Conservation (phyloP, 106 monocot species). For the Dendrobium catenatum region DNA sequence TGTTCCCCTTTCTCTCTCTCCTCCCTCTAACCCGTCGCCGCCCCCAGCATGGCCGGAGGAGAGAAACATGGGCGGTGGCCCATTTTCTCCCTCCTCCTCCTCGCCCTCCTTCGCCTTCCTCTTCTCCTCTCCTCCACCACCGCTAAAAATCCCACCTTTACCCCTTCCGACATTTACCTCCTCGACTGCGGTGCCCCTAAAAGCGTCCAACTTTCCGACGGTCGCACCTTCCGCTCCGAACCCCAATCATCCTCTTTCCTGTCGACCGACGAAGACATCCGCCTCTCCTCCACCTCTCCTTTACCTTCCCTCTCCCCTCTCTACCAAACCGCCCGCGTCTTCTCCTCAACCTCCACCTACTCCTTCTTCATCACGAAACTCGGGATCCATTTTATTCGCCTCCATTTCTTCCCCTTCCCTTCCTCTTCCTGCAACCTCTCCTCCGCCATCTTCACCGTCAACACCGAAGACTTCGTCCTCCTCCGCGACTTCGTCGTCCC, state of each 20-base stretch:
- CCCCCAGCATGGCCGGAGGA: constrained; percentile 6
- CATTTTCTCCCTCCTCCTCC: constrained; percentile 14
- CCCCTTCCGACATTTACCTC: constrained; percentile 48
- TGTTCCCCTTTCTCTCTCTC: not conserved
- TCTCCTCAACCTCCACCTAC: constrained; percentile 53
- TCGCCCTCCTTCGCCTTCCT: not conserved
- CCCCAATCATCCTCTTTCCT: constrained; percentile 15
- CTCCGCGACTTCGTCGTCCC: constrained; percentile 53
- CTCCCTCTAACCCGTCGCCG: not conserved
- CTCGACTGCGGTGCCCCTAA: constrained; percentile 51
- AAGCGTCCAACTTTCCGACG: constrained; percentile 24
- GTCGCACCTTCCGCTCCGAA: not conserved
- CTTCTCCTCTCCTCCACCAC: not conserved
- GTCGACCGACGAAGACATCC: constrained; percentile 58
- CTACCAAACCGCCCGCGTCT: constrained; percentile 43
- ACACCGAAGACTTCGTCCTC: constrained; percentile 54
- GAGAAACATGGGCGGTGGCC: not conserved
- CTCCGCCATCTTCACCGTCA: constrained; percentile 55
- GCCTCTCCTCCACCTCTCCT: constrained; percentile 19
- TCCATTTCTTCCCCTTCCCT: constrained; percentile 52
- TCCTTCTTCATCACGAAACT: constrained; percentile 56
- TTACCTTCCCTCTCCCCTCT: constrained; percentile 20
- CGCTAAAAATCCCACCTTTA: not conserved
- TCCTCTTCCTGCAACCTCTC: constrained; percentile 48
- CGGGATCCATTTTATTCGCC: constrained; percentile 70